Base-by-base conservation (phyloP, 805 yeast species). In the Starmera dryadoides region DNA sequence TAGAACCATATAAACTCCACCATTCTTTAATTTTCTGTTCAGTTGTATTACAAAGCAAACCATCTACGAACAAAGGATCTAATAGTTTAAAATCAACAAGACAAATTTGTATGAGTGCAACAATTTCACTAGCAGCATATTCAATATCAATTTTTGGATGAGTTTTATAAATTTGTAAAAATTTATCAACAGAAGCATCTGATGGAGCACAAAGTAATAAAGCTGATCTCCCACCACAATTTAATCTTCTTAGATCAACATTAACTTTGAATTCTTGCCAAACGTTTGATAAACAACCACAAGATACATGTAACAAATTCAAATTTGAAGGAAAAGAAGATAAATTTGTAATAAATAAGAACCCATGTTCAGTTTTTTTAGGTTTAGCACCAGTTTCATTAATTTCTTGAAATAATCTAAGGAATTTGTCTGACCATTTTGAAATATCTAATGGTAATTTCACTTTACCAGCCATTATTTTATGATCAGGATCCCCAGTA, bases 161-260 rank as follows among this genome's bases (percentile, higher is more conserved):
- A 1, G 85, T 74, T 48, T 74, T 75, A 62, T 79, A 91, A 52
- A 83, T 66, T 44, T 84, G 83, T 26, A 84, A 64, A 55, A 91
- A 89, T 53, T 88, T 91, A 48, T 85, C 89, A 45, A 78, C 84
- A 7, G 81, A 75, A 0, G 96, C 84, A 49, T 78, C 86, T 0
- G 94, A 65, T 0, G 95, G 86, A 23, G 68, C 68, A n/a, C 79
- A 69, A 11, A 85, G 67, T 26, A 87, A 61, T 34, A 88, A 68
- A 0, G 88, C 81, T 0, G 95, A 79, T 42, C 98, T 68, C 9
- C 97, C 94, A 38, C 87, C 83, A 59, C 98, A 91, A 18, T 80
- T 78, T 38, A 88, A 58, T 49, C 86, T 75, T 47, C 83, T 76
- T 50, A 93, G 63, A 59, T 88, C 80, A 39, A 85, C 79, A 55